phyloP scores from a whole-genome alignment of 305 asterid genomes.

The Plantago rigida region DNA sequence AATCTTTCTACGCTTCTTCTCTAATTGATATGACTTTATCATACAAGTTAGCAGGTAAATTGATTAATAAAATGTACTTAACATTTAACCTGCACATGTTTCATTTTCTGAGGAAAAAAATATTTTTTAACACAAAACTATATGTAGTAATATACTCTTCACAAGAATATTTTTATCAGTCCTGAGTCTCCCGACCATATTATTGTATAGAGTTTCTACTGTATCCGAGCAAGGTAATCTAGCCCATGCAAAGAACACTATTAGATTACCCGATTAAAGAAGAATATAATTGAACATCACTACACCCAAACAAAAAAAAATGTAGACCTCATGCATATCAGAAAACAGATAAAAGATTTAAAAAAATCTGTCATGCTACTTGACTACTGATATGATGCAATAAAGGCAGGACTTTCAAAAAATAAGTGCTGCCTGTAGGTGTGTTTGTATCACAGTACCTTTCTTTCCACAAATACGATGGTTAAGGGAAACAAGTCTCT shows the following conservation, averaged over 20 bases:
- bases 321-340: not conserved
- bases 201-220: too few species aligned
- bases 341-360: too few species aligned
- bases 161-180: too few species aligned
- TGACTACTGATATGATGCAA: conserved; percentile 11
- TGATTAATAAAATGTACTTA: too few species aligned
- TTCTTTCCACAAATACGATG: conserved; percentile 86
- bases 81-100: too few species aligned
- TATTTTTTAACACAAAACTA: too few species aligned
- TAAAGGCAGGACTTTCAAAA: conserved; percentile 10
- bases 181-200: too few species aligned
- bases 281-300: not conserved
- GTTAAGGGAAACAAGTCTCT: conserved; percentile 74
- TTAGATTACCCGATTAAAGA: not conserved
- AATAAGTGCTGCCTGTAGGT: not conserved
- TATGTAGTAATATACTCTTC: too few species aligned
- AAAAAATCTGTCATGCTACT: not conserved
- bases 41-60: too few species aligned
- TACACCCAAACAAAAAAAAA: not conserved
- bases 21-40: too few species aligned
- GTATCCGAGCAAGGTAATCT: not conserved
- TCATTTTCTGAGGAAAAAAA: too few species aligned
- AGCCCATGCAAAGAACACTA: conserved; percentile 9
- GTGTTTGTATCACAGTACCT: conserved; percentile 40
- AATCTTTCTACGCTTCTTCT: too few species aligned